Conservation (phyloP, 2,329 filamentous ascomycete species). For the Cadophora malorum region DNA sequence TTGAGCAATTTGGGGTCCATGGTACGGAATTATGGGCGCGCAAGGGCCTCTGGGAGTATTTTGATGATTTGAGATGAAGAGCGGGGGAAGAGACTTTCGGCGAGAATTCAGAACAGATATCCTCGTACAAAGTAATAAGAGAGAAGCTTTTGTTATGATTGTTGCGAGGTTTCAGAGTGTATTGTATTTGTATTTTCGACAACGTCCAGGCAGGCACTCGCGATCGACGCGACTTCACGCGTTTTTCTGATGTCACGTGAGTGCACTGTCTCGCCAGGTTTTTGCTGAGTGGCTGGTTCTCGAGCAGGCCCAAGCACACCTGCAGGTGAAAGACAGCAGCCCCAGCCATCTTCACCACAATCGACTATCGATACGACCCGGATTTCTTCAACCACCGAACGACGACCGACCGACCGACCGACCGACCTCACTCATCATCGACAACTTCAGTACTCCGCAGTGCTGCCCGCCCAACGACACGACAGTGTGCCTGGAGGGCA, state of each 20-base stretch:
- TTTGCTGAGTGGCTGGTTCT: no score
- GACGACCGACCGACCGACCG: not conserved
- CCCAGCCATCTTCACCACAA: slow-evolving; percentile 28
- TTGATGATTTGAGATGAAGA: not conserved
- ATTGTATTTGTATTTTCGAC: not conserved
- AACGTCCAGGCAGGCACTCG: not conserved
- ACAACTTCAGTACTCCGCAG: slow-evolving; percentile 8
- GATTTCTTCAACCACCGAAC: slow-evolving; percentile 10
- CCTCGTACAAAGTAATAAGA: not conserved
- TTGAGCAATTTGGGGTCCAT: slow-evolving; percentile 54
- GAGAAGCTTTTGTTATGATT: not conserved
- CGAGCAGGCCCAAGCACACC: not conserved
- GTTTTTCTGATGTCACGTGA: slow-evolving; percentile 12
- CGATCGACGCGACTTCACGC: slow-evolving; percentile 14
- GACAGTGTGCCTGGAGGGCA: slow-evolving; percentile 10
- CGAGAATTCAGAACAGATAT: not conserved
- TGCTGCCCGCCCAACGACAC: slow-evolving; percentile 13
- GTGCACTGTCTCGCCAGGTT: not conserved
- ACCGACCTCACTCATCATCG: not conserved
- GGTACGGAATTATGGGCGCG: not conserved
- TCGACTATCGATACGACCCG: slow-evolving; percentile 28
- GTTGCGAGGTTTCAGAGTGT: not conserved
- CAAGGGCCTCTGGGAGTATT: not conserved
- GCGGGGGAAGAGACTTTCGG: not conserved
- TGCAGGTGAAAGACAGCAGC: not conserved